phyloP scores from a whole-genome alignment of 345 rosid genomes.

The Psidium guajava region DNA sequence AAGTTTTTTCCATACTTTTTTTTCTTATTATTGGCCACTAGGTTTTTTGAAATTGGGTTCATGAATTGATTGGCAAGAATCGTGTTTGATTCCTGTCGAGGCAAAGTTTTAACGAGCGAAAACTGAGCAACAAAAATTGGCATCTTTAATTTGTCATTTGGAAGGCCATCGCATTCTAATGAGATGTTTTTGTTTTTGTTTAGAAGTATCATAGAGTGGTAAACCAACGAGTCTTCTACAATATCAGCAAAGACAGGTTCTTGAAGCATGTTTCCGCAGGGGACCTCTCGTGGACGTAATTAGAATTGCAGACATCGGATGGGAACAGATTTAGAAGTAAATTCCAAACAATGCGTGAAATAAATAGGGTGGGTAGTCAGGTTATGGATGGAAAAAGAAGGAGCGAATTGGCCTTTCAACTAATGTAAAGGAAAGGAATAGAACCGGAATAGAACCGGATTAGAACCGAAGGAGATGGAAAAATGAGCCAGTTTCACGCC shows the following conservation, averaged over 20 bases:
- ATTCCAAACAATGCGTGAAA: neutral
- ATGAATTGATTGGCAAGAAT: no score
- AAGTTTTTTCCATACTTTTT: no score
- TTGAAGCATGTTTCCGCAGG: neutral
- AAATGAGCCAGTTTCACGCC: neutral
- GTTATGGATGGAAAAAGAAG: neutral
- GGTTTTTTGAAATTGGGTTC: no score
- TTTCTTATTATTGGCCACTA: no score
- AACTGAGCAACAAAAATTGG: no score
- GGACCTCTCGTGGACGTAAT: neutral
- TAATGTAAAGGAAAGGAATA: neutral
- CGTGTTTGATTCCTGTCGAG: no score
- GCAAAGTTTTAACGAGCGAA: no score
- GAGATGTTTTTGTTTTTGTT: no score
- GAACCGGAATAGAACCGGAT: neutral
- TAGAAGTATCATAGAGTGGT: no score
- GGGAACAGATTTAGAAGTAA: neutral
- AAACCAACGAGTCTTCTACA: rapidly evolving
- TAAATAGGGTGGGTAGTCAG: neutral
- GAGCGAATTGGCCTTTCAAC: neutral
- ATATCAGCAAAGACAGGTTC: neutral
- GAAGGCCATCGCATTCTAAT: no score
- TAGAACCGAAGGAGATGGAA: neutral
- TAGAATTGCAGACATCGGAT: neutral
- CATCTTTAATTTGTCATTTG: no score